Conservation (phyloP, 2,329 filamentous ascomycete genomes). For the Curvularia hawaiiensis region DNA sequence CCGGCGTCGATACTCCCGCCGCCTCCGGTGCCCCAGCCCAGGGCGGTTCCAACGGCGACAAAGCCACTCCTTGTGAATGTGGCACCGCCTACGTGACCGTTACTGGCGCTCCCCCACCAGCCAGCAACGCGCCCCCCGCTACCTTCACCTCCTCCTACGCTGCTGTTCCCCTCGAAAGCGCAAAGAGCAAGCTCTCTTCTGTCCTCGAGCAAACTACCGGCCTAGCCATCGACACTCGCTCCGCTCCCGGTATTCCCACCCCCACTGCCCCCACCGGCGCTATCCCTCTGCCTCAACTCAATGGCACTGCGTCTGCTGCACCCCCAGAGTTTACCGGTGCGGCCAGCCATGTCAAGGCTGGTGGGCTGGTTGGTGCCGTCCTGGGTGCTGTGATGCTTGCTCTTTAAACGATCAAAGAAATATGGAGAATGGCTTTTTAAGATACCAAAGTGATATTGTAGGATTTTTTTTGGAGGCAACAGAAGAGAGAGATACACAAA, state of each 20-base stretch:
- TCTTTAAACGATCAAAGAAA: constrained; percentile 22
- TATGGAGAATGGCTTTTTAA: neutral
- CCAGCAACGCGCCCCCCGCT: constrained; percentile 20
- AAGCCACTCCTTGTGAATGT: constrained; percentile 30
- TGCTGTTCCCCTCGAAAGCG: constrained; percentile 19
- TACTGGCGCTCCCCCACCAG: constrained; percentile 33
- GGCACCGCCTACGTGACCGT: constrained; percentile 37
- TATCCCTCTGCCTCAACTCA: constrained; percentile 24
- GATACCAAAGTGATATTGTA: no score
- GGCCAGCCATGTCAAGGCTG: constrained; percentile 31
- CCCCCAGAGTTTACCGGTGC: constrained; percentile 36
- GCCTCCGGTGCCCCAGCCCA: constrained; percentile 14
- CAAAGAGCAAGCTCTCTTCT: constrained; percentile 27
- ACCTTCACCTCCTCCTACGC: constrained; percentile 20
- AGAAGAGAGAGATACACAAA: neutral
- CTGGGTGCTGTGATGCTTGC: constrained; percentile 33
- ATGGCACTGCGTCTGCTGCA: constrained; percentile 28
- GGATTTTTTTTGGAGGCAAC: neutral
- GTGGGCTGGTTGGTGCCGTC: constrained; percentile 28
- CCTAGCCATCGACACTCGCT: constrained; percentile 35
- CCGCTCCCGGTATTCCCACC: constrained; percentile 29
- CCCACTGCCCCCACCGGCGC: constrained; percentile 31
- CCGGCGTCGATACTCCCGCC: constrained; percentile 31
- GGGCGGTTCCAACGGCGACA: constrained; percentile 2
- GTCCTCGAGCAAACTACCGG: constrained; percentile 17